phyloP scores from a whole-genome alignment of 176 grass and related monocot species.

The Ensete ventricosum region DNA sequence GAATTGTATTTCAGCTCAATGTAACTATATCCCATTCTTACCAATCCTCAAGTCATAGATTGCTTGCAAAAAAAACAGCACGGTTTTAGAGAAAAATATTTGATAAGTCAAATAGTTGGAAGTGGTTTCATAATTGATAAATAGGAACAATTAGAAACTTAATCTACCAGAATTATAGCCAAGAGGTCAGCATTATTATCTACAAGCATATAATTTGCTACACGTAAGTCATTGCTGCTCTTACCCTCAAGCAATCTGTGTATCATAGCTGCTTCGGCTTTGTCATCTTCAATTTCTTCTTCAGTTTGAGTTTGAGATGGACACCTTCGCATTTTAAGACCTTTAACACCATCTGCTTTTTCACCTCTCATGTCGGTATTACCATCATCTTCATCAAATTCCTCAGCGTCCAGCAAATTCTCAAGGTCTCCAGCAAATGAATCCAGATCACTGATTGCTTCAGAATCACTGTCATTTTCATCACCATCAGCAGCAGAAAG shows the following conservation, averaged over 20 bases:
- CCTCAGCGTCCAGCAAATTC: slow-evolving; percentile 87
- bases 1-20: too few relatives aligned
- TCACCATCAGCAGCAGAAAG: slow-evolving; percentile 71
- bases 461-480: slow-evolving; percentile 76
- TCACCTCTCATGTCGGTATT: slow-evolving; percentile 46
- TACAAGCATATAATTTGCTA: slow-evolving; percentile 5
- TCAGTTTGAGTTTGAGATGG: slow-evolving; percentile 49
- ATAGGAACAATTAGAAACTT: too few relatives aligned
- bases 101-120: too few relatives aligned
- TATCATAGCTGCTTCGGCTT: slow-evolving; percentile 59
- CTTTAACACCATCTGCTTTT: slow-evolving; percentile 49
- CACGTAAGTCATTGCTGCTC: slow-evolving; percentile 7
- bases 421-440: slow-evolving; percentile 98
- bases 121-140: too few relatives aligned
- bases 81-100: too few relatives aligned
- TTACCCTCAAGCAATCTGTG: slow-evolving; percentile 84
- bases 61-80: too few relatives aligned
- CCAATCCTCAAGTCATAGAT: too few relatives aligned
- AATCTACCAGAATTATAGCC: background rate
- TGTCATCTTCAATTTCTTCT: slow-evolving; percentile 88
- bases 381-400: slow-evolving; percentile 72
- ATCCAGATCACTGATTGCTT: slow-evolving; percentile 79
- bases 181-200: slow-evolving; percentile 18
- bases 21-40: too few relatives aligned
- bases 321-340: slow-evolving; percentile 84